Conservation (phyloP, 164 flowering plant species). For the Vitis rupestris region DNA sequence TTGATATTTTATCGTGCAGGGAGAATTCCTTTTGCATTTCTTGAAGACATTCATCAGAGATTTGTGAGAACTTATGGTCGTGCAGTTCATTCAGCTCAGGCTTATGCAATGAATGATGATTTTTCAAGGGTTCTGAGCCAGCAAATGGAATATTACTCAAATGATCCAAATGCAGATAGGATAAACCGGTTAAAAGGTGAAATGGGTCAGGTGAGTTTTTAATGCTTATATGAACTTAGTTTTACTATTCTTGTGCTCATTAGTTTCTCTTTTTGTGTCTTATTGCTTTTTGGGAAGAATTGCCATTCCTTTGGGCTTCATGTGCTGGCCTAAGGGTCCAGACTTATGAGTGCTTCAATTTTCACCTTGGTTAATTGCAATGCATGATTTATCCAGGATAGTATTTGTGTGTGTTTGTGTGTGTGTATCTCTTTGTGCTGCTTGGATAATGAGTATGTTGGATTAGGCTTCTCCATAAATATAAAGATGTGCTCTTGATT, state of each 20-base stretch:
- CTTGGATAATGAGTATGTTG: no score
- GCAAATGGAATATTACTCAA: conserved; percentile 92
- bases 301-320: background rate
- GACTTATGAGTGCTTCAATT: no score
- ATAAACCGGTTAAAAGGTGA: conserved; percentile 88
- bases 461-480: no score
- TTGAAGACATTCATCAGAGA: conserved; percentile 91
- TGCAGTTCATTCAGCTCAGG: conserved; percentile 71
- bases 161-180: conserved; percentile 96
- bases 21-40: conserved; percentile 91
- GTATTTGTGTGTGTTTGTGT: no score
- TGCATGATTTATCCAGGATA: no score
- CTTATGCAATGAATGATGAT: conserved; percentile 96
- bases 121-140: conserved; percentile 92
- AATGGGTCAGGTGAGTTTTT: conserved; percentile 79
- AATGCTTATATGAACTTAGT: background rate
- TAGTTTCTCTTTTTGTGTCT: background rate
- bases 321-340: no score
- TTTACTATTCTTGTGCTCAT: background rate
- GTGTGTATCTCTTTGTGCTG: no score
- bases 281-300: no score
- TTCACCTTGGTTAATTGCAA: no score
- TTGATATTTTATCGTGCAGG: conserved; percentile 40
- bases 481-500: background rate
- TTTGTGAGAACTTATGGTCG: conserved; percentile 93